Percentiles rank a stretch among this genome's conserved stretches.
Evolutionary conservation across 2,329 filamentous ascomycete species (phyloP).

Genomic region (Microdochium trichocladiopsis): DNA sequence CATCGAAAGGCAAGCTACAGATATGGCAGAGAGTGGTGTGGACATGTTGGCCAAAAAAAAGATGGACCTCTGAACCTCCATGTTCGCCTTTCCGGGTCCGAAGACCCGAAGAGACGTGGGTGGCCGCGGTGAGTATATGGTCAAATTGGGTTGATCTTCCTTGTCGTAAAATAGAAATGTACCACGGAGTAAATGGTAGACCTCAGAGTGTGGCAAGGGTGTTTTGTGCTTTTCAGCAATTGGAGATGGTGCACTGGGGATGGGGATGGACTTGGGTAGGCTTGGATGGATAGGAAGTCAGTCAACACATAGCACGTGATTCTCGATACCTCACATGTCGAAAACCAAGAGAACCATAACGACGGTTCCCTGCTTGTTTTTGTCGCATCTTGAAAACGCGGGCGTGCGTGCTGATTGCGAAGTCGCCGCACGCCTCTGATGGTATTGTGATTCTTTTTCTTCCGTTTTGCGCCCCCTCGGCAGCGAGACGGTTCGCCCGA

Average conservation of each 20-base stretch:
- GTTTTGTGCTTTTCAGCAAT: slow-evolving; percentile 2
- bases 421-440: neutral
- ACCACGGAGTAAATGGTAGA: slow-evolving; percentile 61
- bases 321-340: neutral
- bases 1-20: too few relatives aligned
- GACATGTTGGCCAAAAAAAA: slow-evolving; percentile 52
- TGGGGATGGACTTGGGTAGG: neutral
- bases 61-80: slow-evolving; percentile 65
- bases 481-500: neutral
- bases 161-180: slow-evolving; percentile 76
- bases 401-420: neutral
- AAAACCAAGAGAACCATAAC: neutral
- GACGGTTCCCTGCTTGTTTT: neutral
- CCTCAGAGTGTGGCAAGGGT: slow-evolving; percentile 79
- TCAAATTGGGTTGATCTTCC: slow-evolving; percentile 55
- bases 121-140: slow-evolving; percentile 66
- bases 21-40: too few relatives aligned
- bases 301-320: neutral
- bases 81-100: slow-evolving; percentile 21
- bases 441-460: neutral
- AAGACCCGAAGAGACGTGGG: slow-evolving; percentile 20
- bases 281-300: neutral
- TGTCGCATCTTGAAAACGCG: neutral
- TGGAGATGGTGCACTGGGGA: too few relatives aligned
- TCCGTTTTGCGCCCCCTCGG: neutral